A percentile compares a stretch with the other conserved stretches of the same genome.
phyloP scores from a whole-genome alignment of 2,329 filamentous ascomycete genomes.

The Microascus cirrosus region DNA sequence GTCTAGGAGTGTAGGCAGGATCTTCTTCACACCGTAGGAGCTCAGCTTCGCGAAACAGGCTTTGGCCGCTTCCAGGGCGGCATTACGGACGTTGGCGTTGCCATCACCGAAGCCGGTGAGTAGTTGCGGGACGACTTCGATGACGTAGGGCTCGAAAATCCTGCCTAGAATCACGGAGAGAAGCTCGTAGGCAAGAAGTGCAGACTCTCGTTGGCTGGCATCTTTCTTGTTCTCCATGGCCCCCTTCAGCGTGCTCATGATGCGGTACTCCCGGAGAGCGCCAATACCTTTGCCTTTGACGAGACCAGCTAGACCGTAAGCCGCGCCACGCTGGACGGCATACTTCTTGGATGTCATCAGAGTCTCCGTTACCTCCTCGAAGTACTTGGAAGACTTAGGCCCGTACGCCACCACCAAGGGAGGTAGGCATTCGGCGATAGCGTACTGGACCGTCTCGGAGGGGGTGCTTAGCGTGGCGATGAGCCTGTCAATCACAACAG shows the following conservation, averaged over 20 bases:
- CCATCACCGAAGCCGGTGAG: conserved; percentile 81
- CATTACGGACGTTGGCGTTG: conserved; percentile 81
- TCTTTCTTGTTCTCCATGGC: conserved; percentile 96
- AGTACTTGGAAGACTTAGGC: conserved; percentile 65
- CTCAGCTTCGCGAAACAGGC: conserved; percentile 87
- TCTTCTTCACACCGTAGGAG: conserved; percentile 91
- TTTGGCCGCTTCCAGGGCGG: conserved; percentile 86
- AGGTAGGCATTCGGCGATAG: conserved; percentile 86
- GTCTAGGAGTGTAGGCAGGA: conserved; percentile 81
- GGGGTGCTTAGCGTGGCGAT: conserved; percentile 84
- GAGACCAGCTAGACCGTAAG: conserved; percentile 87
- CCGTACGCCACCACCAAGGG: conserved; percentile 71
- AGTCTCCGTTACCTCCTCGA: conserved; percentile 68
- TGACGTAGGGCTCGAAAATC: conserved; percentile 91
- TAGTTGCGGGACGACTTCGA: conserved; percentile 87
- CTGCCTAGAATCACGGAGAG: conserved; percentile 76
- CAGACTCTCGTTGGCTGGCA: conserved; percentile 74
- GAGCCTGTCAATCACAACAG: conserved; percentile 76
- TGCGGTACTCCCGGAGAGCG: conserved; percentile 71
- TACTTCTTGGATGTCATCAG: conserved; percentile 85
- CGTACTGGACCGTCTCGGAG: conserved; percentile 93
- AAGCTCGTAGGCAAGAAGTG: conserved; percentile 82
- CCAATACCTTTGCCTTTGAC: conserved; percentile 79
- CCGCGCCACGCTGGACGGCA: conserved; percentile 82
- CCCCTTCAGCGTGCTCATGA: conserved; percentile 68